A percentile compares a stretch with the other conserved stretches of the same genome.
Conservation (phyloP, 2,329 filamentous ascomycete genomes). For the Lasiodiplodia hormozganensis region DNA sequence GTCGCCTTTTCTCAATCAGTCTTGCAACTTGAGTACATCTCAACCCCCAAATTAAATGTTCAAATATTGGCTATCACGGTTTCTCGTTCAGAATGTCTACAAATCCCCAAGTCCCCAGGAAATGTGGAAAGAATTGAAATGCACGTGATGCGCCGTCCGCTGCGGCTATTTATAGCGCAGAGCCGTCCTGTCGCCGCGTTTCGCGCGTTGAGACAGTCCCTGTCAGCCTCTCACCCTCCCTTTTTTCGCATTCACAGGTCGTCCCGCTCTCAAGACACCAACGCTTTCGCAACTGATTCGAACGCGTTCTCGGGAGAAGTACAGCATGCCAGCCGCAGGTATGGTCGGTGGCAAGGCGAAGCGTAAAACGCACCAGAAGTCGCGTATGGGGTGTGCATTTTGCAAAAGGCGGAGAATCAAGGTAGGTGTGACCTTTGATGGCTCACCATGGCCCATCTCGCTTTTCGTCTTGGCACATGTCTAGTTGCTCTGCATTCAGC, state of each 20-base stretch:
- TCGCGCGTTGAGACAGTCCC: no score
- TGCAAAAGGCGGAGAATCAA: slow-evolving; percentile 28
- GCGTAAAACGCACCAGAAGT: slow-evolving; percentile 25
- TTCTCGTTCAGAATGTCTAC: not conserved
- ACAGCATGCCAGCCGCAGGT: not conserved
- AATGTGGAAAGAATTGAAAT: not conserved
- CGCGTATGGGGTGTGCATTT: slow-evolving; percentile 18
- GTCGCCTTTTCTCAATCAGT: no score
- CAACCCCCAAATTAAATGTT: not conserved
- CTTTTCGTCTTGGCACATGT: not conserved
- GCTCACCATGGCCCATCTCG: not conserved
- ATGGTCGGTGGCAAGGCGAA: not conserved
- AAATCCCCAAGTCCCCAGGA: not conserved
- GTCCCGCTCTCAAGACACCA: not conserved
- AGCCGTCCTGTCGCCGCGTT: not conserved
- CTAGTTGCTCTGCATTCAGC: not conserved
- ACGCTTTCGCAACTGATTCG: no score
- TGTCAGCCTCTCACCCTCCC: not conserved
- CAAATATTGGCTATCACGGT: not conserved
- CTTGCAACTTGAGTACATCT: no score
- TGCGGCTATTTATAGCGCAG: not conserved
- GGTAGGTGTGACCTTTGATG: not conserved
- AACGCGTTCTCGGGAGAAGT: not conserved
- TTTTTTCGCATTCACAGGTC: not conserved
- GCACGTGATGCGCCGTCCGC: not conserved